phyloP scores from a whole-genome alignment of 495 filamentous ascomycete genomes.

The Aspergillus sclerotioniger region DNA sequence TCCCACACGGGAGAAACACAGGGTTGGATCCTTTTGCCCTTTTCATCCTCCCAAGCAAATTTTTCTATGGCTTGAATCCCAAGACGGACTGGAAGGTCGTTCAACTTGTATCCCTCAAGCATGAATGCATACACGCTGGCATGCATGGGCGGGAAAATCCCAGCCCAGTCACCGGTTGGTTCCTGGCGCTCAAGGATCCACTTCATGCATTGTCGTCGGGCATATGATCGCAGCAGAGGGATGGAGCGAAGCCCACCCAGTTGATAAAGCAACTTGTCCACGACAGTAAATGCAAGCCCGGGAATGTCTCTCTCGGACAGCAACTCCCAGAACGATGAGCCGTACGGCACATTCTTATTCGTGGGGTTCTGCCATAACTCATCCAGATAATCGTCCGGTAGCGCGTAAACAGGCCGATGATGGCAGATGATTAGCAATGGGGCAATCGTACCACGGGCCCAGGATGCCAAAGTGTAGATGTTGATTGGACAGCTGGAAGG shows the following conservation, averaged over 20 bases:
- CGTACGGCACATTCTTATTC: constrained; percentile 30
- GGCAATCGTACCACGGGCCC: constrained; percentile 36
- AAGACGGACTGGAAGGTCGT: constrained; percentile 8
- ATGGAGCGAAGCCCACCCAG: constrained; percentile 19
- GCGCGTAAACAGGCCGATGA: constrained; percentile 34
- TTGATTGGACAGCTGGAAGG: constrained; percentile 31
- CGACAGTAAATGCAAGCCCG: constrained; percentile 21
- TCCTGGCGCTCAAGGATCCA: constrained; percentile 37
- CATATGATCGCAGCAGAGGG: constrained; percentile 1
- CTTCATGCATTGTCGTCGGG: constrained; percentile 17
- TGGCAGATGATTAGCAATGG: constrained; percentile 37
- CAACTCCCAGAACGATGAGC: constrained; percentile 5
- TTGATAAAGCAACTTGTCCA: constrained; percentile 25
- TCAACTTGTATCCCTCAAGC: constrained; percentile 29
- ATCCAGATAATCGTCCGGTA: constrained; percentile 39
- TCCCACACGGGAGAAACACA: constrained; percentile 35
- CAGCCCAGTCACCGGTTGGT: constrained; percentile 28
- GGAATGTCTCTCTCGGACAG: constrained; percentile 17
- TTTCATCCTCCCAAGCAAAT: constrained; percentile 23
- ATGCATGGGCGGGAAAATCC: constrained; percentile 34
- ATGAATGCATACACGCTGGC: constrained; percentile 23
- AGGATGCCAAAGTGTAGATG: constrained; percentile 36
- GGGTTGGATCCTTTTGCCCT: constrained; percentile 25
- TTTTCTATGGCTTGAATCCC: constrained; percentile 27
- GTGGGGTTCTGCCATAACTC: constrained; percentile 36